Conservation (phyloP, 371 early-diverging fungal genomes). For the Mycotypha africana region DNA sequence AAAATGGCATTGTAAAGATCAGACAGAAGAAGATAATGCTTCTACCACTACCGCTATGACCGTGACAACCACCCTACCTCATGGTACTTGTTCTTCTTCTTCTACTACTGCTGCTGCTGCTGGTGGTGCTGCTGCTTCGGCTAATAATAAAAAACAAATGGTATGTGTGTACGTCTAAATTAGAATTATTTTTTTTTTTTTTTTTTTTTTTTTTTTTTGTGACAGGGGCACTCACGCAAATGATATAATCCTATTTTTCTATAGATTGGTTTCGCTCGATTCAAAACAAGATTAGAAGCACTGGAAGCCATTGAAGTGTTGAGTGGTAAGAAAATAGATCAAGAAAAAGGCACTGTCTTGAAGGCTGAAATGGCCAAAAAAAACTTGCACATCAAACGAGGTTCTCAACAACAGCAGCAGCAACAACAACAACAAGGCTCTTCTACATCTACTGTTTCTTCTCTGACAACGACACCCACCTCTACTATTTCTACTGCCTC, state of each 20-base stretch:
- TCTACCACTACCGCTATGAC: too few species aligned
- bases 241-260: too few species aligned
- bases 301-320: conserved; percentile 83
- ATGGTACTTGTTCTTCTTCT: too few species aligned
- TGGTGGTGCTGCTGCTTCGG: too few species aligned
- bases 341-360: conserved; percentile 75
- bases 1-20: conserved; percentile 69
- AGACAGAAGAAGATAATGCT: conserved; percentile 45
- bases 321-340: conserved; percentile 83
- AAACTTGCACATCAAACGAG: conserved; percentile 75
- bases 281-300: conserved; percentile 81
- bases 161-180: too few species aligned
- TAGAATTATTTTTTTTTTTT: too few species aligned
- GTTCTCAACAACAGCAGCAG: conserved; percentile 13
- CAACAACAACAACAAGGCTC: background rate
- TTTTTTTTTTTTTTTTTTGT: too few species aligned
- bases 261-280: conserved; percentile 92
- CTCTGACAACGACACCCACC: conserved; percentile 2
- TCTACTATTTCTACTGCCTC: background rate
- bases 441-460: conserved; percentile 8
- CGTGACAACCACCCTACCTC: too few species aligned
- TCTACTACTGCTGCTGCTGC: too few species aligned
- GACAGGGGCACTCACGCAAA: too few species aligned
- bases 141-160: conserved; percentile 70
- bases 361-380: conserved; percentile 97